Base-by-base conservation (phyloP, 768 basidiomycete species). In the Suillus americanus region DNA sequence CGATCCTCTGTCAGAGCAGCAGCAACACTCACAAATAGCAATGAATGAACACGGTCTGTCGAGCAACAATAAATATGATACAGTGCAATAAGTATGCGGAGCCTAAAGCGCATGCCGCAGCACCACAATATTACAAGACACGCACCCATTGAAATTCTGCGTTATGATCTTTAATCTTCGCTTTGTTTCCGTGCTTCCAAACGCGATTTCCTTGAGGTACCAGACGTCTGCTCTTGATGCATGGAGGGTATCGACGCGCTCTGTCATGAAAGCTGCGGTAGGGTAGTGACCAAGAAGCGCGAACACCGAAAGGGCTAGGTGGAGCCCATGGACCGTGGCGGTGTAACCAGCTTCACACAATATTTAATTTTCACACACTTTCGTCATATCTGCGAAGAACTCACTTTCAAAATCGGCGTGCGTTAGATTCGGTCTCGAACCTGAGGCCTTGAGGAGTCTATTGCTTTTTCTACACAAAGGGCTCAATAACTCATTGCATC, bases 41-140 rank as follows among this genome's bases (percentile, higher is more conserved):
- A 96, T 93, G 68, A 96, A 91, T 0, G 92, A 94, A 72, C 94
- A 96, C 10, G 94, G 94, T 10, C 94, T 95, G 72, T 9, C 2
- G n/a, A 20, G 40, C 20, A 28, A 25, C 28, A 61, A 16, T 48
- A 10, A 38, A 28, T 37, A n/a, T 35, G 5, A 12, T 18, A 33
- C 35, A 13, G 7, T 18, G 28, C 28, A 14, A 25, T 48, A 14
- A 48, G 46, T 48, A 28, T 16, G 13, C 62, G 55, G 57, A 51
- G 46, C n/a, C 10, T 18, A 10, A 14, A 13, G 8, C 63, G 45
- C 33, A 40, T 28, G 56, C 25, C 51, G 38, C 56, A 59, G 38
- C 23, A 56, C 54, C 12, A n/a, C 12, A 51, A 51, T 23, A 37
- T 35, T 37, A 10, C 12, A 23, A 37, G 48, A 25, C 48, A 81